A percentile compares a stretch with the other conserved stretches of the same genome.
These are phyloP conservation scores for Kalanchoe fedtschenkoi DNA, from an alignment of 164 flowering plant species.

Conservation along the genomic window DNA sequence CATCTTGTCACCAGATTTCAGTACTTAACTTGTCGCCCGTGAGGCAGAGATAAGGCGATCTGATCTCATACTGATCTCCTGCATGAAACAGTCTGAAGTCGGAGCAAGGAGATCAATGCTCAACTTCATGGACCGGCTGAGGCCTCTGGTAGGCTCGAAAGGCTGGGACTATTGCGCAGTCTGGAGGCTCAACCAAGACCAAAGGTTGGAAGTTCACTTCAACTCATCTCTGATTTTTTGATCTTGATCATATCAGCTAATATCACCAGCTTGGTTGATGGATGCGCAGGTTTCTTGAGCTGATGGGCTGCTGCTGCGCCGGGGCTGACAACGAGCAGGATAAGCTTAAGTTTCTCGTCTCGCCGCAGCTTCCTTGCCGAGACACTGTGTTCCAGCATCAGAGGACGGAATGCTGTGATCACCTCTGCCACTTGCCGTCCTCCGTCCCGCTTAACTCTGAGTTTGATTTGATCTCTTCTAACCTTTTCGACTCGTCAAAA, in stretches of 20 bases:
- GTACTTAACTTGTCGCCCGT: background rate
- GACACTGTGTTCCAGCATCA: conserved; percentile 1
- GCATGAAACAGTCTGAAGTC: background rate
- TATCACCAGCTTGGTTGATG: background rate
- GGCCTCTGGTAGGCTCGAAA: conserved; percentile 2
- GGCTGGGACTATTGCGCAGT: conserved; percentile 7
- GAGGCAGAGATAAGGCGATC: too few relatives aligned
- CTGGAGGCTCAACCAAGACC: conserved; percentile 1
- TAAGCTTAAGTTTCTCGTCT: too few relatives aligned
- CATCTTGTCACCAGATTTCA: background rate
- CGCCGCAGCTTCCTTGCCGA: background rate
- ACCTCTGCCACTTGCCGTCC: background rate
- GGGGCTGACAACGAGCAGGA: background rate
- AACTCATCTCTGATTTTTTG: background rate
- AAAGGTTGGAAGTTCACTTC: background rate
- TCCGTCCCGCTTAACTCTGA: background rate
- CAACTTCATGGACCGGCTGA: background rate
- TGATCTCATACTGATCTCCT: background rate
- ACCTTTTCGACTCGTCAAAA: background rate
- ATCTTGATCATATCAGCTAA: too few relatives aligned
- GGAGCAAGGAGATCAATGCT: background rate
- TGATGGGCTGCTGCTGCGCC: conserved; percentile 4
- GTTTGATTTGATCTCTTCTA: background rate
- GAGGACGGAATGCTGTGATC: background rate
- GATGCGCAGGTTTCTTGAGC: background rate